Evolutionary conservation across 306 rosid genomes (phyloP).

Genomic region (Notholithocarpus densiflorus): DNA sequence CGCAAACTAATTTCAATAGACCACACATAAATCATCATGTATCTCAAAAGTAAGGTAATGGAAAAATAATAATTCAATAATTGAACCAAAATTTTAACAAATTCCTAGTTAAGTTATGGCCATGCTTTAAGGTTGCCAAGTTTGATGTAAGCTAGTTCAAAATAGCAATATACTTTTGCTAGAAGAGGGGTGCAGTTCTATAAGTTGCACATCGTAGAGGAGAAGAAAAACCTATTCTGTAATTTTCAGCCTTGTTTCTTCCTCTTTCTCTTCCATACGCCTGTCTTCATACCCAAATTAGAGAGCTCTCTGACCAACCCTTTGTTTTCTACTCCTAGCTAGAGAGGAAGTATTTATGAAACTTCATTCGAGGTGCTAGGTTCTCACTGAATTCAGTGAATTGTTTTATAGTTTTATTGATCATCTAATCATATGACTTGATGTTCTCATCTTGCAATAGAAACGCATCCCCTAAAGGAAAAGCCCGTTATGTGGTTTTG

Average conservation of each 20-base stretch:
- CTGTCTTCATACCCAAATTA: slow-evolving; percentile 3
- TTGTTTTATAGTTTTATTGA: neutral
- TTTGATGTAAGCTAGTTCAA: too few relatives aligned
- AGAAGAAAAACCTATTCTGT: neutral
- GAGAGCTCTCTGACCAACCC: slow-evolving; percentile 1
- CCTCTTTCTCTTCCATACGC: too few relatives aligned
- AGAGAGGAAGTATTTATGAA: neutral
- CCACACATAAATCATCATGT: too few relatives aligned
- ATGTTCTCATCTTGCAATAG: neutral
- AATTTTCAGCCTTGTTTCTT: neutral
- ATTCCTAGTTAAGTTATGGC: too few relatives aligned
- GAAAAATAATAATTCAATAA: too few relatives aligned
- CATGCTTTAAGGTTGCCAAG: too few relatives aligned
- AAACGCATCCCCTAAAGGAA: neutral
- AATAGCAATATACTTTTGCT: too few relatives aligned
- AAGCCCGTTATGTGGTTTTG: neutral
- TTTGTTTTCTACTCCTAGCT: neutral
- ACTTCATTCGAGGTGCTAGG: neutral
- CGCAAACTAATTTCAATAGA: too few relatives aligned
- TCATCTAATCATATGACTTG: neutral
- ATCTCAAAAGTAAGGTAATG: too few relatives aligned
- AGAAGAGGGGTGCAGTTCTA: neutral
- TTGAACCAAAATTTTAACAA: too few relatives aligned
- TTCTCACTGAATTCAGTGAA: neutral
- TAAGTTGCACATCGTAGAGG: neutral